Evolutionary conservation across 257 asterid species (phyloP), one percentile per base, ranked within the genome.

Genomic region (Forsythia viridissima): DNA sequence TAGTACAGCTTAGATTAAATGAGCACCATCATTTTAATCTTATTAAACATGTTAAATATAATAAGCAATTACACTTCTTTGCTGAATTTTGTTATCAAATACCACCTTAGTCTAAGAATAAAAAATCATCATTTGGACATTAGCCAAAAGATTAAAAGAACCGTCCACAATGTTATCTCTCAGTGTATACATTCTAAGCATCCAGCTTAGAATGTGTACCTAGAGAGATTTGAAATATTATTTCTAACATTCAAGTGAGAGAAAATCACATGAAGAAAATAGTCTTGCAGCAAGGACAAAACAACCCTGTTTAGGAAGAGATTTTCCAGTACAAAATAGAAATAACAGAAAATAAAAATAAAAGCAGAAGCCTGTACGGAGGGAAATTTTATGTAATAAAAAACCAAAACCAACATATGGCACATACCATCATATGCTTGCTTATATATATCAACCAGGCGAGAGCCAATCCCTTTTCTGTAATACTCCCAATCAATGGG

Each of bases 401-500:
- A 70, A 5, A 46, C 15, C 70, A 38, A 70, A 30, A 59, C 42
- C 8, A 36, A 46, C 51, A 69, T 59, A 3, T 18, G 34, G 71
- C 71, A 75, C 77, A 73, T 80, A 79, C 85, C 86, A 71, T 82
- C 84, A 75, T 79, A 80, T 70, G 88, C 86, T 72, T 79, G 82
- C 72, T 86, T 82, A 72, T 79, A 76, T 86, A 85, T 80, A 51
- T 79, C 89, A 73, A 87, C 91, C 86, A 87, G 76, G 76, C 85
- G 83, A 71, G 89, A 61, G 57, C 89, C 91, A 77, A 87, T 83
- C 75, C 89, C 86, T 80, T 87, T 87, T 66, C 91, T 85, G 82
- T 87, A 87, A 34, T 77, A 80, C 24, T 83, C 91, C 91, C 91
- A 87, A 82, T 87, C 82, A 40, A 87, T 70, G 66, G 91, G 88